A percentile compares a stretch with the other conserved stretches of the same genome.
Evolutionary conservation across 345 rosid genomes (phyloP).

Genomic region (Gossypium turneri): DNA sequence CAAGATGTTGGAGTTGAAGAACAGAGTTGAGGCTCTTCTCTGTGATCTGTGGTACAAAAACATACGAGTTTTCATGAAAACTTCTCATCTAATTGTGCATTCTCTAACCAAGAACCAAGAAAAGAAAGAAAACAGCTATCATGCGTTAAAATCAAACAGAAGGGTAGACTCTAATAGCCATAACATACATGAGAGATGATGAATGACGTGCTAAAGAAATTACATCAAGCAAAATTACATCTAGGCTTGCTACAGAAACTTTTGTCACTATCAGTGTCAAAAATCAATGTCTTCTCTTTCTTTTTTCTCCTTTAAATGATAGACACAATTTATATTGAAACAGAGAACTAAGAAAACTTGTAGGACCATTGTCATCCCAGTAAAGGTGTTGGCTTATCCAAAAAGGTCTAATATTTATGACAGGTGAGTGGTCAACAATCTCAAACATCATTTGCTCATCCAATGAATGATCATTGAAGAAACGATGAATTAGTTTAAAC

Average conservation of each 20-base stretch:
- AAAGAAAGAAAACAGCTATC: not conserved
- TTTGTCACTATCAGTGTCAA: not conserved
- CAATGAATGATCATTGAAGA: not conserved
- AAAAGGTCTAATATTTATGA: not conserved
- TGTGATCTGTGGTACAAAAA: slow-evolving; percentile 31
- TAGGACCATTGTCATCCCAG: not conserved
- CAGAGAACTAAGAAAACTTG: not conserved
- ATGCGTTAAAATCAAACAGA: not conserved
- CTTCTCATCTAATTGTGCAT: not conserved
- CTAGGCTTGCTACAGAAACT: slow-evolving; percentile 1
- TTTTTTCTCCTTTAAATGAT: not conserved
- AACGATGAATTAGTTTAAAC: too few relatives aligned
- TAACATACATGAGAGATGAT: not conserved
- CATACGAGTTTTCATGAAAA: not conserved
- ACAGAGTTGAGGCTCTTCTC: slow-evolving; percentile 40
- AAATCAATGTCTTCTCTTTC: not conserved
- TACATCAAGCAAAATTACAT: not conserved
- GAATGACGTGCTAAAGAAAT: not conserved
- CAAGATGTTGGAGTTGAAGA: slow-evolving; percentile 41
- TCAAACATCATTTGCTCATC: not conserved
- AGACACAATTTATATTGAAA: not conserved
- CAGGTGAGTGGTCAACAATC: not conserved
- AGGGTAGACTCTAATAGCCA: not conserved
- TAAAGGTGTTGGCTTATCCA: not conserved
- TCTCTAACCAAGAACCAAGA: not conserved